phyloP scores from a whole-genome alignment of 176 grass and related monocot genomes.

The Juncus effusus region DNA sequence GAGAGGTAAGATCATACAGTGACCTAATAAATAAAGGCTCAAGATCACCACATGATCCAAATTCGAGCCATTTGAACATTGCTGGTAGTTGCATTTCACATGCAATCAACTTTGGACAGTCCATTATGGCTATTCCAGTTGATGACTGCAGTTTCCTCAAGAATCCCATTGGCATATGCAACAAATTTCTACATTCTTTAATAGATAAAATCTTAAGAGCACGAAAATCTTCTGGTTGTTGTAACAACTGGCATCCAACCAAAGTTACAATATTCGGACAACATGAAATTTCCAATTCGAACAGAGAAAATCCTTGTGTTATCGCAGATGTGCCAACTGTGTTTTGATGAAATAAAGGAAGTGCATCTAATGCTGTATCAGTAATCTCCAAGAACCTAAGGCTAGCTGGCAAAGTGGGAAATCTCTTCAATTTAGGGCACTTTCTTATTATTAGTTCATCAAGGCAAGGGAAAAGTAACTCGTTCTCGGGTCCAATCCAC shows the following conservation, averaged over 20 bases:
- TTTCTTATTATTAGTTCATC: not conserved
- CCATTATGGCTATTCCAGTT: not conserved
- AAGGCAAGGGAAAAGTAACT: conserved; percentile 29
- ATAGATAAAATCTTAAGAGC: not conserved
- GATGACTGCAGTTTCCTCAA: too few species aligned
- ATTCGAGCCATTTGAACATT: not conserved
- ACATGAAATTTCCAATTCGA: too few species aligned
- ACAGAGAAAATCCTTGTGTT: not conserved
- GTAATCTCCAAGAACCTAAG: not conserved
- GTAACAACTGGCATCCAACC: too few species aligned
- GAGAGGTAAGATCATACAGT: conserved; percentile 13
- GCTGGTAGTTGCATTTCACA: not conserved
- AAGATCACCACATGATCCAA: not conserved
- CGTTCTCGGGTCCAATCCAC: conserved; percentile 21
- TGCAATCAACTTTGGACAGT: conserved; percentile 13
- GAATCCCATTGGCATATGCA: conserved; percentile 4
- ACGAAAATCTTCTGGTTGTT: too few species aligned
- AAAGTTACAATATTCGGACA: too few species aligned
- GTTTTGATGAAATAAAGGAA: conserved; percentile 21
- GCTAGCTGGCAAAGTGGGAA: conserved; percentile 21
- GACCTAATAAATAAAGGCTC: not conserved
- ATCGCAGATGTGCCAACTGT: not conserved
- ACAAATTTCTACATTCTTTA: conserved; percentile 11
- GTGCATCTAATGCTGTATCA: conserved; percentile 8
- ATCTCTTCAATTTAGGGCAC: conserved; percentile 2